Conservation (phyloP, 225 moss, liverwort and hornwort species). For the Marchantia paleacea region DNA sequence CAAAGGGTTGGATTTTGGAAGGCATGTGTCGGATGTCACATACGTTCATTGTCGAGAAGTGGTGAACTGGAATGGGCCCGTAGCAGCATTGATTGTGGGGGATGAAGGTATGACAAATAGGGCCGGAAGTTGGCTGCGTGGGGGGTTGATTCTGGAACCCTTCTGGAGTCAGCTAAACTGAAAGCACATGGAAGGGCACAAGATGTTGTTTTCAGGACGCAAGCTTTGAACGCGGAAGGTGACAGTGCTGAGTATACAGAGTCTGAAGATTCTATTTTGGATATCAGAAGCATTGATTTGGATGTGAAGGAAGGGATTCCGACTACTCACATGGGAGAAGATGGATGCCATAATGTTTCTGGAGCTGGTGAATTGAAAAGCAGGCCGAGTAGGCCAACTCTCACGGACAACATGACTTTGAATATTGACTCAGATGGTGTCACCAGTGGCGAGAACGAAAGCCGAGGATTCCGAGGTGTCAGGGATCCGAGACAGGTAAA, state of each 20-base stretch:
- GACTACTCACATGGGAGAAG: neutral
- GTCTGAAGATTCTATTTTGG: too few species aligned
- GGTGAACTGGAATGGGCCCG: neutral
- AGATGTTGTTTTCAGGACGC: neutral
- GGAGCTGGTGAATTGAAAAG: neutral
- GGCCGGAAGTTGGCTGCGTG: neutral
- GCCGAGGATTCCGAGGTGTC: neutral
- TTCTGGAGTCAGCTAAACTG: neutral
- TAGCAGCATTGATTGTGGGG: neutral
- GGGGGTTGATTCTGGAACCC: neutral
- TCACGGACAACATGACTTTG: neutral
- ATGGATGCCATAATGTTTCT: neutral
- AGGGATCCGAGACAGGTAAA: neutral
- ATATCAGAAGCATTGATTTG: neutral
- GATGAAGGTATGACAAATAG: neutral
- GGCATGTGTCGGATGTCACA: neutral
- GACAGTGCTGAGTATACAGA: neutral
- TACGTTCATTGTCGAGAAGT: neutral
- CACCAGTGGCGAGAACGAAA: neutral
- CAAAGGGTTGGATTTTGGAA: neutral
- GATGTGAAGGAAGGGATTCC: neutral
- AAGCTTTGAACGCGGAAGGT: neutral
- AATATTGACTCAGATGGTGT: neutral
- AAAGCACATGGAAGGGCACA: neutral
- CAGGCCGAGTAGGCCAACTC: neutral